A percentile compares a stretch with the other conserved stretches of the same genome.
phyloP scores from a whole-genome alignment of 352 stramenopile species.

The Detonula confervacea region DNA sequence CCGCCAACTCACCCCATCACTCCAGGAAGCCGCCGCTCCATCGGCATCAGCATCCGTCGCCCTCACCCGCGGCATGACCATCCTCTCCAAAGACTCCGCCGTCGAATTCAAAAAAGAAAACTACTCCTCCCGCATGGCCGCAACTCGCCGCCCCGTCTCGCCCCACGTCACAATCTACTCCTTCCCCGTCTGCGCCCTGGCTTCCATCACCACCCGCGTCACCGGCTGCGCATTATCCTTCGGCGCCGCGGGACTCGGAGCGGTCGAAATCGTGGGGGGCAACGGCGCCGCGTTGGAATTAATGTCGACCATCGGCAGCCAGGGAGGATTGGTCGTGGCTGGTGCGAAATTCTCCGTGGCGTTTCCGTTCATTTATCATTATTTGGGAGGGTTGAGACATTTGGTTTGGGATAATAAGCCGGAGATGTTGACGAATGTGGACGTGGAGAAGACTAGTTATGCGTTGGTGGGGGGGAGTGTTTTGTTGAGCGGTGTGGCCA shows the following conservation, averaged over 20 bases:
- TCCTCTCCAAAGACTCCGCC: constrained; percentile 76
- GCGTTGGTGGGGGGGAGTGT: constrained; percentile 67
- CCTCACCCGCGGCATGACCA: no score
- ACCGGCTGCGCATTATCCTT: constrained; percentile 89
- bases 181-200: constrained; percentile 92
- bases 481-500: constrained; percentile 47
- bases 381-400: constrained; percentile 89
- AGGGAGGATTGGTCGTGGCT: constrained; percentile 63
- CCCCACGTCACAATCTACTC: constrained; percentile 97
- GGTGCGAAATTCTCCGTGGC: constrained; percentile 92
- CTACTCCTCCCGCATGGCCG: constrained; percentile 89
- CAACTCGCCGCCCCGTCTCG: constrained; percentile 91
- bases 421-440: constrained; percentile 87
- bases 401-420: constrained; percentile 91
- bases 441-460: constrained; percentile 76
- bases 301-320: constrained; percentile 80
- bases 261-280: constrained; percentile 86
- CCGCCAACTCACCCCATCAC: not conserved
- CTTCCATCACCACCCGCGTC: constrained; percentile 93
- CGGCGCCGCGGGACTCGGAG: constrained; percentile 85
- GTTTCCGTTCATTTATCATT: constrained; percentile 95
- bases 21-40: not conserved
- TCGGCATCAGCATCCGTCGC: no score
- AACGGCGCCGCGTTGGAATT: constrained; percentile 83
- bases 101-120: constrained; percentile 86